phyloP scores from a whole-genome alignment of 306 rosid genomes.

The Vigna reflexopilosa region DNA sequence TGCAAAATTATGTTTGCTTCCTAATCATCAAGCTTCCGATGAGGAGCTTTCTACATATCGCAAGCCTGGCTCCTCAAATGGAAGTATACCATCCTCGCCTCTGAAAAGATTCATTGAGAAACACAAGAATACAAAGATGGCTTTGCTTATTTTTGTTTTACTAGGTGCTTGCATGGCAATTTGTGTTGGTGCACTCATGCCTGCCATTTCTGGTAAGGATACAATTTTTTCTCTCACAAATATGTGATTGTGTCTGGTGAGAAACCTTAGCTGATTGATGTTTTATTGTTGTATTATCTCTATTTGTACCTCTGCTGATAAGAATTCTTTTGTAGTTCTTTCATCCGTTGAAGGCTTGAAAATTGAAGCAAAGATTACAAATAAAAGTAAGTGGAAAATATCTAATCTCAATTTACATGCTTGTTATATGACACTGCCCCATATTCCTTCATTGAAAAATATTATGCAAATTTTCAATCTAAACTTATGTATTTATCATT shows the following conservation, averaged over 20 bases:
- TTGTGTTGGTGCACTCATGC: conserved; percentile 72
- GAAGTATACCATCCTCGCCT: conserved; percentile 52
- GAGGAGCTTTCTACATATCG: conserved; percentile 82
- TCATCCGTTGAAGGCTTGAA: conserved; percentile 77
- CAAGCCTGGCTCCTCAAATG: conserved; percentile 59
- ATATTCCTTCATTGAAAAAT: conserved; percentile 24
- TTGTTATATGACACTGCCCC: neutral
- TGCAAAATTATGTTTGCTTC: conserved; percentile 76
- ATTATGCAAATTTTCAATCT: conserved; percentile 39
- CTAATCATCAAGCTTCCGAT: conserved; percentile 80
- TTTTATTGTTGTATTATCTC: conserved; percentile 32
- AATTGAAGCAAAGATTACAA: conserved; percentile 51
- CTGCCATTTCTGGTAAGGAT: conserved; percentile 74
- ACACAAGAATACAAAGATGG: conserved; percentile 62
- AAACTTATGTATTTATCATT: conserved; percentile 21
- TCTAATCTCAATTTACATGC: neutral
- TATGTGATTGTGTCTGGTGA: conserved; percentile 6
- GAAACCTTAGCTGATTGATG: conserved; percentile 21
- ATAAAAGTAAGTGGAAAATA: conserved; percentile 61
- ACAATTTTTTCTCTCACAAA: conserved; percentile 26
- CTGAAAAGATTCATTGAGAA: conserved; percentile 73
- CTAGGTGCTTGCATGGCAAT: conserved; percentile 87
- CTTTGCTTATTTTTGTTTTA: conserved; percentile 71
- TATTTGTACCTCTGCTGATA: conserved; percentile 37
- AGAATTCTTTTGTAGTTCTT: conserved; percentile 65